A percentile compares a stretch with the other conserved stretches of the same genome.
Evolutionary conservation across 768 basidiomycete species (phyloP).

Genomic region (Gloeostereum incarnatum): DNA sequence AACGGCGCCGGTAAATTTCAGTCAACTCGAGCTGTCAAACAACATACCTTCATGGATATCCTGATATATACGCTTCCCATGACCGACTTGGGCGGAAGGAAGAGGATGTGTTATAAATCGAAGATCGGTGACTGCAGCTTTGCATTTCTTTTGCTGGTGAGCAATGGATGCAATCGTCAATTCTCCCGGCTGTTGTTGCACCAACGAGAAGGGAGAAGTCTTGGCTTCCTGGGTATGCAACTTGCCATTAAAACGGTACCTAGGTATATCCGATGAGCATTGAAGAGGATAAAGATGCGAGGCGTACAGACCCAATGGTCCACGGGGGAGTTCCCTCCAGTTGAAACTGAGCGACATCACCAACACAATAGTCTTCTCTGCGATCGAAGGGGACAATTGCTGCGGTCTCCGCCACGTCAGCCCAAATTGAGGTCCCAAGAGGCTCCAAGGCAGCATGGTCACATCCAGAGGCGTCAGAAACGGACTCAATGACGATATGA

Average conservation of each 20-base stretch:
- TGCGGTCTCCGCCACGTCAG: constrained; percentile 96
- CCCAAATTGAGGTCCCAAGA: constrained; percentile 54
- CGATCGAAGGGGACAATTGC: constrained; percentile 81
- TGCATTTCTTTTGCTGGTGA: constrained; percentile 89
- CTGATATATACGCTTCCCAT: constrained; percentile 74
- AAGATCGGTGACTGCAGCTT: constrained; percentile 70
- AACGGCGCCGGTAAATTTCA: constrained; percentile 1
- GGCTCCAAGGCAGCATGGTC: constrained; percentile 63
- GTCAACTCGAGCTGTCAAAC: constrained; percentile 2
- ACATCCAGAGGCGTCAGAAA: constrained; percentile 78
- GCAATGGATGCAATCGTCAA: constrained; percentile 86
- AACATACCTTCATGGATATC: constrained; percentile 81
- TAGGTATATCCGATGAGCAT: constrained; percentile 18
- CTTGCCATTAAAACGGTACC: constrained; percentile 78
- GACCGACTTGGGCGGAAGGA: constrained; percentile 83
- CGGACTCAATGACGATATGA: constrained; percentile 64
- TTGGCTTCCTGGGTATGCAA: constrained; percentile 64
- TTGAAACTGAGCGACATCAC: constrained; percentile 85
- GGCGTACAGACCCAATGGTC: constrained; percentile 61
- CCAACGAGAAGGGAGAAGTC: constrained; percentile 76
- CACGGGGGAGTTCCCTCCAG: constrained; percentile 92
- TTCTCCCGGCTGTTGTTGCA: constrained; percentile 73
- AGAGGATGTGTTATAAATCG: constrained; percentile 68
- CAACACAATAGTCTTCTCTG: constrained; percentile 78
- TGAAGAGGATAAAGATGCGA: constrained; percentile 4